phyloP scores from a whole-genome alignment of 768 basidiomycete genomes.

The Lactifluus pinguis region DNA sequence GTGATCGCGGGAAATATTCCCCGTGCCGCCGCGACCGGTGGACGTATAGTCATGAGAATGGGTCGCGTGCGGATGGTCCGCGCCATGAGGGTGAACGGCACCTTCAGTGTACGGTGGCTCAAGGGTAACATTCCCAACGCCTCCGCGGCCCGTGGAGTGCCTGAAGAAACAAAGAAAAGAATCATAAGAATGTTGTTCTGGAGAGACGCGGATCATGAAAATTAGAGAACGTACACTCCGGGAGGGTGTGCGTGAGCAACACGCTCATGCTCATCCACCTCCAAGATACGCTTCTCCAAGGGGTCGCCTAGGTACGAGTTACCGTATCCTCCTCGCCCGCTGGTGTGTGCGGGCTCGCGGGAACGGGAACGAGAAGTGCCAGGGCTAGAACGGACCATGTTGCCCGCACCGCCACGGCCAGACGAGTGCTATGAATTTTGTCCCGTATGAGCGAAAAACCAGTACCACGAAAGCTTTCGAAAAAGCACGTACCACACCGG shows the following conservation, averaged over 20 bases:
- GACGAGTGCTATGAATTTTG: conserved; percentile 31
- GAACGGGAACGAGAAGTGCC: conserved; percentile 39
- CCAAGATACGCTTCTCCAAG: conserved; percentile 21
- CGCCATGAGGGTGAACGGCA: conserved; percentile 4
- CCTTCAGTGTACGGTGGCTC: conserved; percentile 21
- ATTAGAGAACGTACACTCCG: conserved; percentile 32
- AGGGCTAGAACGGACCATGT: conserved; percentile 30
- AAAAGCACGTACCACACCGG: not conserved
- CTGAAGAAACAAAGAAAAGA: conserved; percentile 21
- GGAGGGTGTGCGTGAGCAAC: conserved; percentile 22
- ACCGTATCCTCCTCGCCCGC: conserved; percentile 57
- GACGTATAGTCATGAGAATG: conserved; percentile 28
- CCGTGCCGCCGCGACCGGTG: conserved; percentile 51
- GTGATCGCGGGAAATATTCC: conserved; percentile 42
- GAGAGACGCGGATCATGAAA: not conserved
- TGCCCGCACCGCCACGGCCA: conserved; percentile 60
- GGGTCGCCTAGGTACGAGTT: conserved; percentile 37
- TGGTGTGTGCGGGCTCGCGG: conserved; percentile 38
- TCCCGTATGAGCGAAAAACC: not conserved
- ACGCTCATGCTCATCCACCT: conserved; percentile 31
- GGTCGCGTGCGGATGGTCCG: not conserved
- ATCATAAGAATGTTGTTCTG: not conserved
- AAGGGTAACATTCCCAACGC: conserved; percentile 48
- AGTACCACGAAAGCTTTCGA: not conserved
- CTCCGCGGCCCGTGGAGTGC: conserved; percentile 64